phyloP scores from a whole-genome alignment of 2,329 filamentous ascomycete genomes.

The Camillea tinctor region DNA sequence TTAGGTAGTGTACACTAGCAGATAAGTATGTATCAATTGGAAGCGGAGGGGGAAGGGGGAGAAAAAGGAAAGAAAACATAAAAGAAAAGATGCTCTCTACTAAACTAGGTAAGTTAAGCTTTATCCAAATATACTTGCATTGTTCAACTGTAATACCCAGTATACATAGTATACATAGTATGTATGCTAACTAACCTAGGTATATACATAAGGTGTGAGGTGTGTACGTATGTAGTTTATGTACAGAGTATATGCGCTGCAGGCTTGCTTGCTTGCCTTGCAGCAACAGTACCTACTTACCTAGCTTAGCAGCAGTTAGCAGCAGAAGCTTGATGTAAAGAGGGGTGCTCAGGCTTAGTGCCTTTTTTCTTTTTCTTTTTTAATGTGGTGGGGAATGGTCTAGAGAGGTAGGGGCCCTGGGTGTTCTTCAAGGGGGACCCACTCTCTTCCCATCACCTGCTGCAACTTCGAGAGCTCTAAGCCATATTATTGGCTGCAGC shows the following conservation, averaged over 20 bases:
- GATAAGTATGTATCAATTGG: background rate
- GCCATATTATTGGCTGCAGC: slow-evolving; percentile 14
- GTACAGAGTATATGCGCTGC: slow-evolving; percentile 4
- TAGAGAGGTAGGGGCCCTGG: no score
- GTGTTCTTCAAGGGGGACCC: background rate
- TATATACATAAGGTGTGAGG: background rate
- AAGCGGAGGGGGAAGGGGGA: no score
- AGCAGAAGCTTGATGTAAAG: slow-evolving; percentile 20
- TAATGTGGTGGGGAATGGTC: background rate
- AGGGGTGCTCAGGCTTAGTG: slow-evolving; percentile 16
- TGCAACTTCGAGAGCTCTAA: slow-evolving; percentile 11
- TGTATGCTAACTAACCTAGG: background rate
- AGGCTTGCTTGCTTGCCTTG: slow-evolving; percentile 9
- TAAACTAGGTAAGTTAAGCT: no score
- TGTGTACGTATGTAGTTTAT: slow-evolving; percentile 6
- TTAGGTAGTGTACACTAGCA: no score
- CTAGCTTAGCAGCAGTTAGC: slow-evolving; percentile 10
- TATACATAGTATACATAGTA: no score
- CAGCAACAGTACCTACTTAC: no score
- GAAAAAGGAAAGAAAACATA: no score
- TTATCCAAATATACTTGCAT: no score
- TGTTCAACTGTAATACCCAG: no score
- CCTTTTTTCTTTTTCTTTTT: background rate
- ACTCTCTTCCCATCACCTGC: background rate
- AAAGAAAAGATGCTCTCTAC: no score